Evolutionary conservation across 164 flowering plant species (phyloP), one percentile per base, ranked within the genome.

Genomic region (Vitis rotundifolia): DNA sequence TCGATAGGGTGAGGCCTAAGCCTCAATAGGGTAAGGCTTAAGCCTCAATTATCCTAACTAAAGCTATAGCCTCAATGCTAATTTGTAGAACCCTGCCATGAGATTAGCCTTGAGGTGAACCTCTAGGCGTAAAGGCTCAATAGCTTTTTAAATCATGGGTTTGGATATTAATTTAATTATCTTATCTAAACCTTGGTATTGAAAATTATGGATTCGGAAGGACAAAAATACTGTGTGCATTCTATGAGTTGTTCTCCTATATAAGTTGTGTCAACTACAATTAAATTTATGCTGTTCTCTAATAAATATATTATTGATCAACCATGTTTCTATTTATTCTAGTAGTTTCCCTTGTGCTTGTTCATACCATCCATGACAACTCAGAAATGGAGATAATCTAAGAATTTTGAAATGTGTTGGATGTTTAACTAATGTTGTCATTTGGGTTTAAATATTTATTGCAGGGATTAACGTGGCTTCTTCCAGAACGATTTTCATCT

Each of bases 401-500:
- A 14, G 63, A 2, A 31, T 29, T 14, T 61, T 19, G 9, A 51
- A 22, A 22, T 22, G 44, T 37, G 44, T 5, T 37, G 44, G 44
- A 37, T 63, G 14, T 49, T 11, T 47, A 65, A 13, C 67, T 52
- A 9, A 49, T 53, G 1, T 69, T 69, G 69, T 52, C 60, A 13
- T 51, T 12, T 28, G 11, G 13, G 64, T 9, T 68, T 56, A 49
- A 56, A 66, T 52, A 68, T 72, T 8, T 49, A 76, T 44, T 79
- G 29, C 89, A 95, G 99, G 97, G 97, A 70, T 71, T 93, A 79
- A 92, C 99, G 68, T 96, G 98, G 98, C 82, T 96, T 73, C 94
- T 96, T 48, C 99, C 99, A 0, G 99, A 96, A 63, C 85, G 95
- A 54, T 93, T 93, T 77, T 85, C 98, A 16, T 83, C 72, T 11